Base-by-base conservation (phyloP, 2,329 filamentous ascomycete species). In the Aspergillus ochraceoroseus region DNA sequence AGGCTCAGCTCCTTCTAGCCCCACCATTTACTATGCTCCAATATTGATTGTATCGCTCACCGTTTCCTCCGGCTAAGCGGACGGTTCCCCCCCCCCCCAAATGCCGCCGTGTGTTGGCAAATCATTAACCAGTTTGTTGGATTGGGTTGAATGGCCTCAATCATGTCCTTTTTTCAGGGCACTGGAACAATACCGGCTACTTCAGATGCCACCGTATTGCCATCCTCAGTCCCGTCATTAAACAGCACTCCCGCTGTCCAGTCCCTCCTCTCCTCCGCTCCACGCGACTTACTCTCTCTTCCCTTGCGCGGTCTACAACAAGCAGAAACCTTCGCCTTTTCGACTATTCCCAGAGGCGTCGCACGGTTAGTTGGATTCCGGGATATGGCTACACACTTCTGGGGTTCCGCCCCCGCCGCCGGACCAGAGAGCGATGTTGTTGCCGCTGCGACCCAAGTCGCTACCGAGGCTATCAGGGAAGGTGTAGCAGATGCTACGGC, bases 381-480 rank as follows among this genome's bases (percentile, higher is more conserved):
- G 17, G 48, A 49, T 22, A 53, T 63, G 15, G 45, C 51, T 9
- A 46, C 48, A 23, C 51, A 49, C 15, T 42, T 61, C 5, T 53
- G 55, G 54, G 43, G 49, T n/a, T 37, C 47, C 15, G 45, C 49
- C 18, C 44, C 48, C 20, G 52, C 43, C 9, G 41, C 49, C 13
- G 58, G 53, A 3, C 32, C 51, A 14, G 56, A 48, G 23, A 63
- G 63, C 15, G 66, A 68, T 7, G 68, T 70, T 13, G 70, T 71
- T 29, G 62, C 57, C 13, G 61, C 60, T 2, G 59, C 60, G 25
- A 65, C 64, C 2, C 62, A 63, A 20, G 58, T 54, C 23, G 63
- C 63, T 2, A 62, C 60, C 18, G 63, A 56, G 13, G 58, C 52
- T 25, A 54, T 56, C 6, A 59, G 51, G 27, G 62, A 57, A 41